Conservation (phyloP, 2,329 filamentous ascomycete species). For the Cercospora beticola region DNA sequence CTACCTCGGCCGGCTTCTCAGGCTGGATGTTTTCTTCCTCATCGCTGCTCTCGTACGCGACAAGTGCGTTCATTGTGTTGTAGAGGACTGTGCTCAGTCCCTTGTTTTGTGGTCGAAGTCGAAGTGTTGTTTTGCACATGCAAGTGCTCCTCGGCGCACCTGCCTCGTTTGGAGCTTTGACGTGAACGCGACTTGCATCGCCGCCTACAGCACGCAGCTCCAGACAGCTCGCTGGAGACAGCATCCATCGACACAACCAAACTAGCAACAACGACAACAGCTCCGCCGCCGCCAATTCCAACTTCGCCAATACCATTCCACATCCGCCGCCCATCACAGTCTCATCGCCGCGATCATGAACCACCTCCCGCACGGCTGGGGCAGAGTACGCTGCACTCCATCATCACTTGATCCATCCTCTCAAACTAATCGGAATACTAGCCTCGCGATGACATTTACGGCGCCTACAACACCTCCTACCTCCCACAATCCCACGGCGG, state of each 20-base stretch:
- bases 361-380: slow-evolving; percentile 65
- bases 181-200: slow-evolving; percentile 11
- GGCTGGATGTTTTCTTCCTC: slow-evolving; percentile 41
- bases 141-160: neutral
- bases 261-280: neutral
- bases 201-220: slow-evolving; percentile 10
- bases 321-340: neutral
- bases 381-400: slow-evolving; percentile 53
- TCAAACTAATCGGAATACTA: slow-evolving; percentile 49
- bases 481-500: slow-evolving; percentile 61
- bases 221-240: slow-evolving; percentile 8
- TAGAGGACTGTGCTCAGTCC: neutral
- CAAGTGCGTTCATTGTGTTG: slow-evolving; percentile 38
- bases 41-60: slow-evolving; percentile 50
- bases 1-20: slow-evolving; percentile 42
- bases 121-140: slow-evolving; percentile 4
- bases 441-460: slow-evolving; percentile 97
- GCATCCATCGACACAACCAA: slow-evolving; percentile 12
- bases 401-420: slow-evolving; percentile 32
- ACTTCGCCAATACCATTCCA: neutral
- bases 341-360: slow-evolving; percentile 53
- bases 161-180: slow-evolving; percentile 6
- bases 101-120: neutral
- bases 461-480: slow-evolving; percentile 84
- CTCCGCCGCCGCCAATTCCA: neutral